Base-by-base conservation (phyloP, 2,329 filamentous ascomycete genomes). In the Didymella exigua region DNA sequence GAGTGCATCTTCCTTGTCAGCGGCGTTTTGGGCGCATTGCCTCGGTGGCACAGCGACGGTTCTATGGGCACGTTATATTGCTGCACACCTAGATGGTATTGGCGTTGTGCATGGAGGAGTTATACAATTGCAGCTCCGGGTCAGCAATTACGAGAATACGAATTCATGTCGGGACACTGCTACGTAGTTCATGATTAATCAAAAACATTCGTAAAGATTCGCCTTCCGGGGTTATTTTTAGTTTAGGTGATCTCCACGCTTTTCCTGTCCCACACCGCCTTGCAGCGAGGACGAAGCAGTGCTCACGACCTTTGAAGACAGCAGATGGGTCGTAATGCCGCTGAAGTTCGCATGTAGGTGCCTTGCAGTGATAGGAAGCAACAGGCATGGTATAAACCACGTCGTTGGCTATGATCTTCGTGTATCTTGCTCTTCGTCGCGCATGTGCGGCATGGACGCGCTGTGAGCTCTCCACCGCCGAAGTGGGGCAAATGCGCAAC, bases 401-500 rank as follows among this genome's bases (percentile, higher is more conserved):
- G 24, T 31, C 14, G 18, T 29, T 24, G 16, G 40, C 19, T 14
- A 16, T 24, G 10, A 24, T 26, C 2, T 18, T 1, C 48, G 24
- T 38, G 41, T 21, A 16, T 41, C n/a, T 40, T 27, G 42, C 27
- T 42, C 14, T 26, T 36, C 31, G 16, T 40, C 34, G 23, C n/a
- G 26, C 62, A 59, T 61, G 67, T 62, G 64, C 62, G 47, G 62
- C 56, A 65, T 47, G 54, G 58, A 62, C 62, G 56, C 61, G 63
- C 60, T 63, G 59, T 63, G 60, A 58, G 45, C 45, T 38, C 45
- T 54, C 54, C 51, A 51, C 27, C 29, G 40, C 18, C 60, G 38
- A 57, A 67, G 69, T 70, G 68, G 69, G 69, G 70, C 64, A 65
- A 13, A n/a, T 23, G 51, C 55, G 60, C 54, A 60, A 61, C 57